A percentile compares a stretch with the other conserved stretches of the same genome.
These are phyloP conservation scores for Penicillium sp. DNA, from an alignment of 2,329 filamentous ascomycete genomes.

Conservation along the genomic window DNA sequence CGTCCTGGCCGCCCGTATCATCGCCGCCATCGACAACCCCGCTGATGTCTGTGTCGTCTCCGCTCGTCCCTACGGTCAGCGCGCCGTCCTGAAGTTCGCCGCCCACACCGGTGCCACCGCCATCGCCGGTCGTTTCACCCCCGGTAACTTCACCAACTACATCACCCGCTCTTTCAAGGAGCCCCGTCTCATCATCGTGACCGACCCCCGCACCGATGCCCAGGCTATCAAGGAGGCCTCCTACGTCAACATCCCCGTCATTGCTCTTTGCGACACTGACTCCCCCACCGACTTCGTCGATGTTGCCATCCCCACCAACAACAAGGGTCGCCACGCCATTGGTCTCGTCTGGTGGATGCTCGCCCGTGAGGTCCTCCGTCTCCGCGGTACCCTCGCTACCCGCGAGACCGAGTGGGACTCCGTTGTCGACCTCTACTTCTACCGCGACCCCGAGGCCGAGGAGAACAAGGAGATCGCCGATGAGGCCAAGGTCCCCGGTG, in stretches of 20 bases:
- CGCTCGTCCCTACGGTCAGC: constrained; percentile 98
- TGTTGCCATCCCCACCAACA: constrained; percentile 99
- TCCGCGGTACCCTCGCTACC: constrained; percentile 93
- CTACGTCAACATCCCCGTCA: constrained; percentile 99
- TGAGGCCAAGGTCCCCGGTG: constrained; percentile 80
- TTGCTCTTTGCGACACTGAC: constrained; percentile 98
- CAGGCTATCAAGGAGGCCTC: constrained; percentile 99
- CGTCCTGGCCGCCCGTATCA: constrained; percentile 96
- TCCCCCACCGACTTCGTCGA: constrained; percentile 99
- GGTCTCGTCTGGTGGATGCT: constrained; percentile 99
- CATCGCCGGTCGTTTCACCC: constrained; percentile 99
- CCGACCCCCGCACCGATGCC: constrained; percentile 98
- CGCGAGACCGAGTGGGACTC: constrained; percentile 98
- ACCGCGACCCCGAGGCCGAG: constrained; percentile 99
- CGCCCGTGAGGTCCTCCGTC: constrained; percentile 98
- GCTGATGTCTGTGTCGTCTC: constrained; percentile 99
- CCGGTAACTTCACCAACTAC: constrained; percentile 99
- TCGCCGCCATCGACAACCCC: constrained; percentile 98
- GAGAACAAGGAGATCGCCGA: constrained; percentile 90
- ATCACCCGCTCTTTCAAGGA: constrained; percentile 99
- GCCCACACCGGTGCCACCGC: constrained; percentile 96
- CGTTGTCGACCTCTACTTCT: constrained; percentile 99
- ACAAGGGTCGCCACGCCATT: constrained; percentile 99
- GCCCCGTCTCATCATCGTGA: constrained; percentile 98
- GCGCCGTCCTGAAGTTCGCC: constrained; percentile 99